Evolutionary conservation across 768 basidiomycete genomes (phyloP), one percentile per base, ranked within the genome.

Genomic region (Panus rudis): DNA sequence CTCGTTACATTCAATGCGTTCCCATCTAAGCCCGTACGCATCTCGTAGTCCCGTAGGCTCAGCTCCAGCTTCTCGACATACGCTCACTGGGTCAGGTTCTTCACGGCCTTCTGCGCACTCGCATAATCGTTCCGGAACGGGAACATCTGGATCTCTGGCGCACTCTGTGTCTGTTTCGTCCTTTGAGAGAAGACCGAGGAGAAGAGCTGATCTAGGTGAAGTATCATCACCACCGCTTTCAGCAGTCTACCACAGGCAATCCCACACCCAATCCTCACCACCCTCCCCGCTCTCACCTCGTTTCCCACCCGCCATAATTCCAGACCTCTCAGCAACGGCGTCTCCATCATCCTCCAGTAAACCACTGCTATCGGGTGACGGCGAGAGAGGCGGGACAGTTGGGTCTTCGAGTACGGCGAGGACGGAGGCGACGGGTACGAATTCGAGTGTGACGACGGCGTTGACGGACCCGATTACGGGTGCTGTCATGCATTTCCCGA

Each of bases 1-100:
- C 20, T 86, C 84, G 0, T 58, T 86, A 10, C 74, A 80, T 51
- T 84, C 83, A 0, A 71, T 76, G 67, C 69, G 67, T 17, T 79
- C 81, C 1, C 73, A 75, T 42, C 58, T 80, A 16, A 69, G 67
- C 50, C 76, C 79, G 5, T 65, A 63, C 25, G 44, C 51, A 10
- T 49, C 52, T 16, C 52, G 45, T 6, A 55, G 52, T 31, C 46
- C 78, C 1, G 65, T 72, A 20, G 74, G 75, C 34, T 82, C 81
- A 6, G 73, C 69, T 7, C 66, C 77, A 5, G 62, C 69, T 6
- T 74, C 77, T 11, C 65, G 63, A 6, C 69, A 70, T 21, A 60
- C 66, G 16, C 61, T 45, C 1, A 45, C 66, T 21, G 69, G 75
- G 39, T 84, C 83, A 4, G 66, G 57, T 43, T 79, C 78, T 2